phyloP scores from a whole-genome alignment of 1,284 basidiomycete species.

The Sporisorium reilianum region DNA sequence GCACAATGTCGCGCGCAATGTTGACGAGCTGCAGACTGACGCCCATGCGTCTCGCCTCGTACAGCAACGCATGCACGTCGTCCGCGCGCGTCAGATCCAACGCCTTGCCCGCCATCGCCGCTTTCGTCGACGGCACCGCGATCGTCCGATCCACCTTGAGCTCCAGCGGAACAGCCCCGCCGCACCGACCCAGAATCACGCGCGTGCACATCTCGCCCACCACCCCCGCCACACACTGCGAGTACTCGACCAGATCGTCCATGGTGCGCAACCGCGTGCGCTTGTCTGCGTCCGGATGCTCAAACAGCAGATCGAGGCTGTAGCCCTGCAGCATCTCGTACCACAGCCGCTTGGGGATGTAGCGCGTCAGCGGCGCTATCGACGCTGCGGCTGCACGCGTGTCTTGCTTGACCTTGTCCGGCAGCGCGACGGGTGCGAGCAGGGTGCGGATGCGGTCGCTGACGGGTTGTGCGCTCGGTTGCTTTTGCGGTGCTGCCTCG shows the following conservation, averaged over 20 bases:
- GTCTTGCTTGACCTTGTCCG: slow-evolving; percentile 26
- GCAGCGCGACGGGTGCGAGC: slow-evolving; percentile 14
- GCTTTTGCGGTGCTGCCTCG: not conserved
- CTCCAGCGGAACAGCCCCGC: slow-evolving; percentile 28
- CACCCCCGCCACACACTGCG: slow-evolving; percentile 61
- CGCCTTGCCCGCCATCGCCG: not conserved
- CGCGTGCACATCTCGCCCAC: slow-evolving; percentile 64
- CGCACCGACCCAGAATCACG: slow-evolving; percentile 55
- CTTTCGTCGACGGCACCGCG: not conserved
- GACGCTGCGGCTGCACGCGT: slow-evolving; percentile 50
- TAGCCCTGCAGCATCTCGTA: slow-evolving; percentile 62
- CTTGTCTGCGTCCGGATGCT: slow-evolving; percentile 18
- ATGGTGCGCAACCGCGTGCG: slow-evolving; percentile 27
- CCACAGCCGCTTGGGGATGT: slow-evolving; percentile 57
- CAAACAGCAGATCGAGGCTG: slow-evolving; percentile 46
- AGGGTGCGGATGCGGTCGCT: slow-evolving; percentile 26
- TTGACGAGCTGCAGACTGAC: slow-evolving; percentile 64
- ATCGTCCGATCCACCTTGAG: slow-evolving; percentile 41
- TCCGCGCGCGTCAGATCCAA: slow-evolving; percentile 14
- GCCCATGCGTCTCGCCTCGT: slow-evolving; percentile 61
- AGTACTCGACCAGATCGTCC: slow-evolving; percentile 58
- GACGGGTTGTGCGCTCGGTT: not conserved
- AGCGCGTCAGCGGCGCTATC: slow-evolving; percentile 45
- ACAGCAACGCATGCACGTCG: slow-evolving; percentile 38
- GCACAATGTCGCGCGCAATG: slow-evolving; percentile 60